phyloP scores from a whole-genome alignment of 495 filamentous ascomycete genomes.

The Tetracladium setigerum region DNA sequence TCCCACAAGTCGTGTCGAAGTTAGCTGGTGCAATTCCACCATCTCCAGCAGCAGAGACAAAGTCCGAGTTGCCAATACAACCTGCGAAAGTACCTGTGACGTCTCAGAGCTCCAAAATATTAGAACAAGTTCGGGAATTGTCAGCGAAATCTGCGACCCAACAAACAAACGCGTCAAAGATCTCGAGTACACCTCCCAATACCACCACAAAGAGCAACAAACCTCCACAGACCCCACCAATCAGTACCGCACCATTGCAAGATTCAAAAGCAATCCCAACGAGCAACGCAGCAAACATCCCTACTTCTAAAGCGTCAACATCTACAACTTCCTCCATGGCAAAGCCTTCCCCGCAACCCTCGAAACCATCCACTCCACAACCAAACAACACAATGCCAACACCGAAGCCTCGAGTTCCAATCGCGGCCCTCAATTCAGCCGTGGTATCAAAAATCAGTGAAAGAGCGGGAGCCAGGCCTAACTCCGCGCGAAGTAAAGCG shows the following conservation, averaged over 20 bases:
- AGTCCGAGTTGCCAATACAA: not conserved
- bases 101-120: constrained; percentile 14
- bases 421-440: constrained; percentile 17
- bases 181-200: not conserved
- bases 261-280: constrained; percentile 1
- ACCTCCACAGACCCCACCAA: not conserved
- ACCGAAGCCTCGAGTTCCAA: constrained; percentile 6
- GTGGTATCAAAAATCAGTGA: constrained; percentile 16
- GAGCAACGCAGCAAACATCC: not conserved
- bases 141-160: constrained; percentile 4
- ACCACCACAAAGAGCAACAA: not conserved
- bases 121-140: constrained; percentile 12
- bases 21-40: not conserved
- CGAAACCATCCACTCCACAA: constrained; percentile 1
- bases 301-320: not conserved
- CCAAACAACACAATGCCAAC: not conserved
- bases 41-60: not conserved
- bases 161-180: not conserved
- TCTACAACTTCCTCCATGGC: not conserved
- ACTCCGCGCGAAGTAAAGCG: not conserved
- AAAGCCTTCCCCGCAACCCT: constrained; percentile 3
- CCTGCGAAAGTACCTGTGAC: constrained; percentile 3
- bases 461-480: constrained; percentile 20
- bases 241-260: not conserved
- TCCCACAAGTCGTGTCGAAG: not conserved